phyloP scores from a whole-genome alignment of 78 protist genomes.

The Anaeramoeba ignava region DNA sequence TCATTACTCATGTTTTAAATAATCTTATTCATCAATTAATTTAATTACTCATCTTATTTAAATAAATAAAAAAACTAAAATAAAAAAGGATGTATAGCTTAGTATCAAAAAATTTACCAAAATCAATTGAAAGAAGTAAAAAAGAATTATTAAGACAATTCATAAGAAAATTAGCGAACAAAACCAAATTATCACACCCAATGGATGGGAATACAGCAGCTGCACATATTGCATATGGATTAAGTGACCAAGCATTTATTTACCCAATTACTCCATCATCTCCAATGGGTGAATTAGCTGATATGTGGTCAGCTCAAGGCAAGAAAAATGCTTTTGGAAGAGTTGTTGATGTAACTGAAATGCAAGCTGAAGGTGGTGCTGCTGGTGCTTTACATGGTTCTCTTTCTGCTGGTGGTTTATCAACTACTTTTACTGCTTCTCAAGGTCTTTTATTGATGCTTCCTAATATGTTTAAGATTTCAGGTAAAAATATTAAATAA shows the following conservation, averaged over 20 bases:
- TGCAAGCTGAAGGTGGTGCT: conserved; percentile 57
- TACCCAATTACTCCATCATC: conserved; percentile 60
- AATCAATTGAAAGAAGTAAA: too few relatives aligned
- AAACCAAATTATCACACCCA: too few relatives aligned
- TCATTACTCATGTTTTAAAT: too few relatives aligned
- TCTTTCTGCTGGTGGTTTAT: conserved; percentile 32
- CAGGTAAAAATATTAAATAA: too few relatives aligned
- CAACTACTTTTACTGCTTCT: conserved; percentile 48
- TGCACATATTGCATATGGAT: conserved; percentile 41
- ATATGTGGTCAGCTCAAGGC: conserved; percentile 27
- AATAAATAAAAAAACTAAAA: too few relatives aligned
- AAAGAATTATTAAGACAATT: too few relatives aligned
- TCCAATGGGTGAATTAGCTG: conserved; percentile 39
- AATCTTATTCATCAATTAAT: too few relatives aligned
- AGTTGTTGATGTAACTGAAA: conserved; percentile 12
- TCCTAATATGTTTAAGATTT: conserved; percentile 47
- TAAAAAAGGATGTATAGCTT: too few relatives aligned
- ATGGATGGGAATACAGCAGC: conserved; percentile 56
- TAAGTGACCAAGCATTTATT: conserved; percentile 23
- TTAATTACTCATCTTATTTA: too few relatives aligned
- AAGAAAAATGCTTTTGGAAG: conserved; percentile 38
- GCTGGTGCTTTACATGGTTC: conserved; percentile 60
- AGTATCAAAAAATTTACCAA: too few relatives aligned
- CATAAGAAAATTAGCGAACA: too few relatives aligned
- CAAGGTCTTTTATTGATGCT: conserved; percentile 65